Evolutionary conservation across 176 grass and related monocot genomes (phyloP).

Genomic region (Luzula sylvatica): DNA sequence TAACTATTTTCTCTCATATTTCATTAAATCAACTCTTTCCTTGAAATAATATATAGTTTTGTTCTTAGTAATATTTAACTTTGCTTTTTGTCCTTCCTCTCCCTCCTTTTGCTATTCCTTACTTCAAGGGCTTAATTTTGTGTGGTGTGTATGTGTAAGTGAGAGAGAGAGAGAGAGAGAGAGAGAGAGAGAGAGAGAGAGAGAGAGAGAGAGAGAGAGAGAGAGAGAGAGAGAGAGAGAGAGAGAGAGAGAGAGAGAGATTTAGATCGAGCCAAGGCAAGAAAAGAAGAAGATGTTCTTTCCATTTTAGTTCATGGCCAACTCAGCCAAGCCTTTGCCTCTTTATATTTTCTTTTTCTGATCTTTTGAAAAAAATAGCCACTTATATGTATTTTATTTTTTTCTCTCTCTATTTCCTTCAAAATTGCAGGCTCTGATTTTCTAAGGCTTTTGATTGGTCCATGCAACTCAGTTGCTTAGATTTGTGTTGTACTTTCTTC

Average conservation of each 20-base stretch:
- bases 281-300: slow-evolving; percentile 16
- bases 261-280: slow-evolving; percentile 1
- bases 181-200: too few relatives aligned
- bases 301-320: neutral
- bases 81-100: slow-evolving; percentile 17
- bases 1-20: slow-evolving; percentile 1
- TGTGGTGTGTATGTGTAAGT: too few relatives aligned
- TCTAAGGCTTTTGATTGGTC: too few relatives aligned
- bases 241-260: too few relatives aligned
- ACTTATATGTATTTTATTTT: too few relatives aligned
- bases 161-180: too few relatives aligned
- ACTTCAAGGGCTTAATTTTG: too few relatives aligned
- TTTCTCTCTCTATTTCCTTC: too few relatives aligned
- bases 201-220: neutral
- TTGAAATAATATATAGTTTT: slow-evolving; percentile 11
- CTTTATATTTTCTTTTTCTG: neutral
- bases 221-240: slow-evolving; percentile 1
- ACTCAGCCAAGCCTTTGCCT: neutral
- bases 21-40: neutral
- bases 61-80: slow-evolving; percentile 24
- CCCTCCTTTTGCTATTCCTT: neutral
- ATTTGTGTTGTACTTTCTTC: too few relatives aligned
- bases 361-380: too few relatives aligned
- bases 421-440: too few relatives aligned
- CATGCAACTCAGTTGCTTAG: too few relatives aligned